A percentile compares a stretch with the other conserved stretches of the same genome.
Conservation (phyloP, 2,329 filamentous ascomycete genomes). For the Fusarium ambrosium region DNA sequence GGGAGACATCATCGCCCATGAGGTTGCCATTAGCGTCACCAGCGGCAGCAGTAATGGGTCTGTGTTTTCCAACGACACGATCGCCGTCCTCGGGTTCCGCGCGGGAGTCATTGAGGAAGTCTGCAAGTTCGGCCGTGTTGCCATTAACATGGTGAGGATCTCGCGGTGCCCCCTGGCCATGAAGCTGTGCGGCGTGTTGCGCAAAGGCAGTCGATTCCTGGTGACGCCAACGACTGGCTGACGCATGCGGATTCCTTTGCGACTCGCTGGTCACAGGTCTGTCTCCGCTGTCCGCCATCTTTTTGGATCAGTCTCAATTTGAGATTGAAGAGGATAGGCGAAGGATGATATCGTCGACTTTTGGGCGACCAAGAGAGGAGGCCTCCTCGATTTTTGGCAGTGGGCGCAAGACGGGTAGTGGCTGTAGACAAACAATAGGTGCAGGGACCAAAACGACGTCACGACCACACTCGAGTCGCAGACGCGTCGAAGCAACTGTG, state of each 20-base stretch:
- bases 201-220: conserved; percentile 72
- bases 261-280: conserved; percentile 48
- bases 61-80: conserved; percentile 55
- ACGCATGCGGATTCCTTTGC: conserved; percentile 67
- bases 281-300: conserved; percentile 40
- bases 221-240: conserved; percentile 72
- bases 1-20: conserved; percentile 34
- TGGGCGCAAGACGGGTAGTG: conserved; percentile 22
- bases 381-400: conserved; percentile 24
- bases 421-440: conserved; percentile 8
- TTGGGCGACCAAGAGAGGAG: conserved; percentile 16
- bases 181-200: conserved; percentile 58
- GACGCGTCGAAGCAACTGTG: not conserved
- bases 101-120: conserved; percentile 69
- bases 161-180: conserved; percentile 45
- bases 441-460: conserved; percentile 20
- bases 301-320: conserved; percentile 7
- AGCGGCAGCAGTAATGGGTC: conserved; percentile 64
- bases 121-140: conserved; percentile 65
- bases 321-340: not conserved
- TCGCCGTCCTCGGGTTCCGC: conserved; percentile 57
- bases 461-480: conserved; percentile 3
- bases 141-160: conserved; percentile 52
- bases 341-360: not conserved
- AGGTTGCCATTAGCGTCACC: conserved; percentile 31